Base-by-base conservation (phyloP, 1,284 basidiomycete genomes). In the Cutaneotrichosporon mucoides region DNA sequence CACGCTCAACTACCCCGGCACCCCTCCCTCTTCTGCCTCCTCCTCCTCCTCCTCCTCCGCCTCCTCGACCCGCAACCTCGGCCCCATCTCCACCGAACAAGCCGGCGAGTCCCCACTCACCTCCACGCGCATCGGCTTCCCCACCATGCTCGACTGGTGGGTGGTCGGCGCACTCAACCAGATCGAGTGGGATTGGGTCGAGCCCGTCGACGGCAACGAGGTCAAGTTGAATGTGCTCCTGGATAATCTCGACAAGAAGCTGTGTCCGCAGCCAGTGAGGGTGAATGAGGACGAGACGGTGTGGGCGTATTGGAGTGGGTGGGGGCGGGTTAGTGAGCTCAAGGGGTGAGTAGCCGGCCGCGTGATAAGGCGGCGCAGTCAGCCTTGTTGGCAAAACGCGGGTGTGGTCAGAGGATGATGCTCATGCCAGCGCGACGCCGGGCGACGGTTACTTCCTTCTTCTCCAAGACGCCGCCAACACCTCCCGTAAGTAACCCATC, bases 121-220 rank as follows among this genome's bases (percentile, higher is more conserved):
- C n/a, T 44, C 43, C 15, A 44, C 43, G 2, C 43, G 43, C 43
- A 44, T 44, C 7, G 24, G 9, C 43, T 44, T 44, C 43, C 43
- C 43, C n/a, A 44, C 43, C 43, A 44, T 44, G 43, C 43, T 44
- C 43, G 43, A 44, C 43, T 44, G 43, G 43, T 44, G 43, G 43
- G 43, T 44, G 15, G n/a, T 44, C 43, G 43, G 15, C 15, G 43
- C 43, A 8, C 43, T 16, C 43, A 44, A 44, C 43, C 43, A 44
- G 15, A 16, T 16, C 43, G 43, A 44, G 15, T 44, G 43, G 43
- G 24, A n/a, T 1, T 44, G 15, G 8, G 43, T 44, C n/a, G 15
- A 44, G 15, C 43, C 43, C 43, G 24, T 44, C 8, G n/a, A 44
- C 15, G n/a, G 15, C 6, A 16, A 44, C 8, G 15, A 44, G n/a